phyloP scores from a whole-genome alignment of 345 rosid species.

The Pugionium dolabratum region DNA sequence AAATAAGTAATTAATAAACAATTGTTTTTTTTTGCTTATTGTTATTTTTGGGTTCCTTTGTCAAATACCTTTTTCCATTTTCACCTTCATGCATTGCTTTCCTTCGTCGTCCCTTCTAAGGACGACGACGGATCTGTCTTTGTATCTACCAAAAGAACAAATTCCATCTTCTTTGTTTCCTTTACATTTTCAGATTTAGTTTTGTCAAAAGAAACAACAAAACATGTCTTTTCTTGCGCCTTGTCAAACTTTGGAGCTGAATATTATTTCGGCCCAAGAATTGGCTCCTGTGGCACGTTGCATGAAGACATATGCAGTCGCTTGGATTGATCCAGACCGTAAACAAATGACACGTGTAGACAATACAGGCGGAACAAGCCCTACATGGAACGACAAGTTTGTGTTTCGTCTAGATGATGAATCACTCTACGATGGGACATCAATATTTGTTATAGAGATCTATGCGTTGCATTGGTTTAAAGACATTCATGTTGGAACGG shows the following conservation, averaged over 20 bases:
- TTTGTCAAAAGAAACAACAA: background rate
- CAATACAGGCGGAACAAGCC: conserved; percentile 59
- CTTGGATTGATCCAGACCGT: conserved; percentile 80
- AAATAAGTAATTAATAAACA: conserved; percentile 19
- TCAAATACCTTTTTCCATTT: conserved; percentile 28
- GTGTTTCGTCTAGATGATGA: conserved; percentile 84
- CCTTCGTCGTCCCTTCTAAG: conserved; percentile 41
- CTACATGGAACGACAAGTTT: conserved; percentile 92
- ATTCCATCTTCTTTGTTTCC: background rate
- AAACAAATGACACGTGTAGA: conserved; percentile 72
- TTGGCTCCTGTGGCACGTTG: conserved; percentile 54
- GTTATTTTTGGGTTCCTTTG: conserved; percentile 26
- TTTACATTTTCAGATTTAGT: background rate
- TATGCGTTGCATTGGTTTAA: conserved; percentile 82
- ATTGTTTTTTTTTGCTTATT: conserved; percentile 17
- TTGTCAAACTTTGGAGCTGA: conserved; percentile 73
- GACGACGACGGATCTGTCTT: conserved; percentile 41
- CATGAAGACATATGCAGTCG: conserved; percentile 83
- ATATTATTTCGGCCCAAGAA: conserved; percentile 81
- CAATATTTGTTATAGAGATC: conserved; percentile 80
- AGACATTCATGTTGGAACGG: conserved; percentile 74
- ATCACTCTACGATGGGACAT: conserved; percentile 58
- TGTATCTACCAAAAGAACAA: background rate
- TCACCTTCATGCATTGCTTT: conserved; percentile 36
- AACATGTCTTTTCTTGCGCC: conserved; percentile 53